Conservation (phyloP, 1,139 yeast genomes). For the Meyerozyma sp. region DNA sequence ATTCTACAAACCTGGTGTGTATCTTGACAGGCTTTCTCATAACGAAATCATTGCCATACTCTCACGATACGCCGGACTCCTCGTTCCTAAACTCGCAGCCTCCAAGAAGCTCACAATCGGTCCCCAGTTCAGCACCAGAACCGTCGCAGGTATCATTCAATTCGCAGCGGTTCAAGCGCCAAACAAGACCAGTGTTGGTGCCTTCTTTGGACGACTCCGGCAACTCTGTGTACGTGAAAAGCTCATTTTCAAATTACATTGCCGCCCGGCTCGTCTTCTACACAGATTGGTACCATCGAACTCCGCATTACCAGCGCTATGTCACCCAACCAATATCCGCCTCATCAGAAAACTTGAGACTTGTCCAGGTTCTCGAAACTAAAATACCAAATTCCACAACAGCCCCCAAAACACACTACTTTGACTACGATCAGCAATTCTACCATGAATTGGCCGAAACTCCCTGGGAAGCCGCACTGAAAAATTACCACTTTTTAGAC, state of each 20-base stretch:
- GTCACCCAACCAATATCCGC: background rate
- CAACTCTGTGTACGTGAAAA: conserved; percentile 1
- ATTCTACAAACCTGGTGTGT: conserved; percentile 20
- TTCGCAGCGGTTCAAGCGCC: background rate
- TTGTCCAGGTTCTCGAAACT: background rate
- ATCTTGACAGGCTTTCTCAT: conserved; percentile 29
- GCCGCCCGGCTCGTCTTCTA: conserved; percentile 27
- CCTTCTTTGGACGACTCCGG: conserved; percentile 10
- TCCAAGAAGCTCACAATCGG: background rate
- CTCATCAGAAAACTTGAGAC: background rate
- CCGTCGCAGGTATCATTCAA: background rate
- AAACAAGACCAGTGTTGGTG: conserved; percentile 13
- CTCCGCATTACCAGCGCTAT: background rate
- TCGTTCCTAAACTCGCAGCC: background rate
- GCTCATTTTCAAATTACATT: conserved; percentile 13
- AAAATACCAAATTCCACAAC: background rate
- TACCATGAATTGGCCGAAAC: background rate
- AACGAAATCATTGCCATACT: conserved; percentile 12
- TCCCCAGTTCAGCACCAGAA: background rate
- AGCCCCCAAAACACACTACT: background rate
- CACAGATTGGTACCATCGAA: conserved; percentile 2
- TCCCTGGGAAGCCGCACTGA: background rate
- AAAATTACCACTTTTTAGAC: background rate
- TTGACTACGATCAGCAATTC: background rate
- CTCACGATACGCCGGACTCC: background rate